Base-by-base conservation (phyloP, 1,139 yeast genomes). In the Lodderomyces metapsilosis region DNA sequence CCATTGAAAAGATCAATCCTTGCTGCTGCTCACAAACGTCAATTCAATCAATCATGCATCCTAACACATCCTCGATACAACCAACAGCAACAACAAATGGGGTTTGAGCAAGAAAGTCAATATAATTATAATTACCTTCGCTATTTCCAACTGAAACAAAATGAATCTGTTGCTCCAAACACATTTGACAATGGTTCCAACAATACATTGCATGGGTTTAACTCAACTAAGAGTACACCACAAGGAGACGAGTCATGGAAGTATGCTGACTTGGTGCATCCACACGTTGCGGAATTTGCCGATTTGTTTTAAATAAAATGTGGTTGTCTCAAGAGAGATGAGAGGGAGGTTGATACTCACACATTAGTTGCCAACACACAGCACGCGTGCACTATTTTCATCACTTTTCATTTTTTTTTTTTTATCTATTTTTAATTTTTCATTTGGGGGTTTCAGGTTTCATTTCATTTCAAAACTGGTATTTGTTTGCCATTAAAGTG, bases 281-380 rank as follows among this genome's bases (percentile, higher is more conserved):
- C 77, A 11, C 75, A 71, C 47, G 66, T 64, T 34, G 76, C 76
- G 24, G 77, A 71, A 50, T 71, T 66, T 64, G 76, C 76, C 24
- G 77, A 71, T 50, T 69, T 71, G 53, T 71, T 67, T 54, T 69
- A 58, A 52, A 9, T 3, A n/a, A n/a, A 25, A 5, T 5, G 18
- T 8, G 8, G n/a, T n/a, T 5, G 5, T 25, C 15, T 4, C 8
- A 20, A 8, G 22, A 20, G 22, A 20, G 8, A 8, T 5, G 22
- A 20, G 8, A 20, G n/a, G n/a, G n/a, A n/a, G n/a, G n/a, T n/a
- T n/a, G n/a, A n/a, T n/a, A 20, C 22, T 5, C 22, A 20, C 22
- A 20, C 22, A 20, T 8, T 5, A n/a, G n/a, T n/a, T 8, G 8
- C 22, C 5, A 5, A 20, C 22, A 20, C 22, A 20, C 22, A 20